phyloP scores from a whole-genome alignment of 768 basidiomycete genomes.

The Tulasnella sp. region DNA sequence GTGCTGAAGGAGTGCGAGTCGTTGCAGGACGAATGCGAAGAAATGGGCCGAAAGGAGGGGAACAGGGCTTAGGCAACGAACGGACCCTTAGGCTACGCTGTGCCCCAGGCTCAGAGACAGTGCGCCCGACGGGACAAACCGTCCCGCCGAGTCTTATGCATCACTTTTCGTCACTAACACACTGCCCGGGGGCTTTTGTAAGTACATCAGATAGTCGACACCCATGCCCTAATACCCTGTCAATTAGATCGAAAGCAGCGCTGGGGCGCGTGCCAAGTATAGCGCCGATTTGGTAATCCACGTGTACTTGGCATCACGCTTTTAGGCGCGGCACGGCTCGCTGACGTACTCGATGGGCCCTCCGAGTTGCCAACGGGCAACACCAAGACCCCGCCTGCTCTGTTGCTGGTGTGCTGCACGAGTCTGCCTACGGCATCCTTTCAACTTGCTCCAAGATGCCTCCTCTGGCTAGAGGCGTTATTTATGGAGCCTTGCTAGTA shows the following conservation, averaged over 20 bases:
- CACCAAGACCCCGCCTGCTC: too few species aligned
- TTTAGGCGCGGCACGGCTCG: neutral
- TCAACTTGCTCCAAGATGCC: too few species aligned
- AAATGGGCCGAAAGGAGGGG: neutral
- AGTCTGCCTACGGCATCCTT: too few species aligned
- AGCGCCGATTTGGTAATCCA: neutral
- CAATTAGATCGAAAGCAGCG: neutral
- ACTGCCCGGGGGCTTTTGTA: neutral
- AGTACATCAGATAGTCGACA: neutral
- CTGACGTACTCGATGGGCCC: neutral
- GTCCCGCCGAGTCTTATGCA: neutral
- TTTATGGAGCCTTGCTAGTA: too few species aligned
- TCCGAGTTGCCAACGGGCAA: too few species aligned
- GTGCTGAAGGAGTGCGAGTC: neutral
- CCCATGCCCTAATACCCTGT: neutral
- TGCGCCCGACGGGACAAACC: neutral
- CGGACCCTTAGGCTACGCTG: neutral
- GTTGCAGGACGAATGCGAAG: constrained; percentile 3
- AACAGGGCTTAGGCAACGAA: constrained; percentile 7
- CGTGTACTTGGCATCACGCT: neutral
- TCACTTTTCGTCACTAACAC: neutral
- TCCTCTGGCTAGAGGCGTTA: too few species aligned
- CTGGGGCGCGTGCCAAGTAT: neutral
- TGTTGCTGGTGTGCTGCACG: too few species aligned
- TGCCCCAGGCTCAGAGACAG: neutral